These are phyloP conservation scores for Cystobasidium onofrii DNA, from an alignment of 768 basidiomycete genomes.

Conservation along the genomic window DNA sequence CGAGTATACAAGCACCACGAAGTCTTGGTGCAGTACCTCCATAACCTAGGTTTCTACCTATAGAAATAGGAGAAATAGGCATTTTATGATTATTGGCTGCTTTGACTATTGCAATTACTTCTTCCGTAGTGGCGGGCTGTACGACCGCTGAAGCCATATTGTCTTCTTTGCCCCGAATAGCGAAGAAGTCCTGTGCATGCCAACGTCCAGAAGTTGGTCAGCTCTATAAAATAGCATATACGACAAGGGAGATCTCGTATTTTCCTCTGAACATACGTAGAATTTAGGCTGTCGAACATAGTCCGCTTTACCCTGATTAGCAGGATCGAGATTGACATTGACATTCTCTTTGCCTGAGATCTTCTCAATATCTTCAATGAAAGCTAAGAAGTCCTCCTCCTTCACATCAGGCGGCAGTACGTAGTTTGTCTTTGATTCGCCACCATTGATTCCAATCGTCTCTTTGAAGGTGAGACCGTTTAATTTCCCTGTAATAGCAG, in stretches of 20 bases:
- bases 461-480: slow-evolving; percentile 5
- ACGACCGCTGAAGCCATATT: slow-evolving; percentile 31
- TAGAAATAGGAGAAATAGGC: slow-evolving; percentile 34
- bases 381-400: neutral
- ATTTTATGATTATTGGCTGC: slow-evolving; percentile 36
- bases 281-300: slow-evolving; percentile 9
- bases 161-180: slow-evolving; percentile 6
- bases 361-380: slow-evolving; percentile 10
- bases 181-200: slow-evolving; percentile 26
- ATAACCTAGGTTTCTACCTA: slow-evolving; percentile 38
- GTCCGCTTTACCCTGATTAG: neutral
- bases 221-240: slow-evolving; percentile 14
- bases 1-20: slow-evolving; percentile 30
- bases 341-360: slow-evolving; percentile 7
- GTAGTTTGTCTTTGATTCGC: neutral
- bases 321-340: slow-evolving; percentile 24
- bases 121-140: slow-evolving; percentile 21
- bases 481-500: neutral
- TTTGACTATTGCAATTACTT: slow-evolving; percentile 30
- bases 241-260: neutral
- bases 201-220: neutral
- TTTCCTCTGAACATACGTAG: neutral
- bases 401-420: slow-evolving; percentile 17
- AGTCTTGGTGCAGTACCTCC: slow-evolving; percentile 37
- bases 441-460: neutral